Evolutionary conservation across 805 yeast species (phyloP).

Genomic region (Saturnispora serradocipensis): DNA sequence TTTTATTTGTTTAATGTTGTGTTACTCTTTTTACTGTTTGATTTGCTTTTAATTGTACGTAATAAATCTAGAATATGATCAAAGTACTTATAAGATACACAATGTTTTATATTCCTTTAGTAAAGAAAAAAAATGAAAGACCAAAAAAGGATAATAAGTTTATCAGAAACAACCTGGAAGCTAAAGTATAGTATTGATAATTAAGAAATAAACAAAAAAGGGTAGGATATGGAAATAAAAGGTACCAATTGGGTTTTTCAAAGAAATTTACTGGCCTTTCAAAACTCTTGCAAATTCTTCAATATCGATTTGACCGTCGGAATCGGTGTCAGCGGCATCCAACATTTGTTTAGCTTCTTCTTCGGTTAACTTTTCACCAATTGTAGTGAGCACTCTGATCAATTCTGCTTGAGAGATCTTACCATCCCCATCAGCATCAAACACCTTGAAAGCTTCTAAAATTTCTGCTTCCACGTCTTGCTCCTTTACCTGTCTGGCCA

Average conservation of each 20-base stretch:
- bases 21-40: not conserved
- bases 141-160: not conserved
- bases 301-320: slow-evolving; percentile 95
- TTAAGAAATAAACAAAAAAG: not conserved
- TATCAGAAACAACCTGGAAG: not conserved
- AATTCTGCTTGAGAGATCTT: slow-evolving; percentile 93
- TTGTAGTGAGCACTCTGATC: slow-evolving; percentile 92
- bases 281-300: slow-evolving; percentile 91
- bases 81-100: not conserved
- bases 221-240: not conserved
- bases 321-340: slow-evolving; percentile 88
- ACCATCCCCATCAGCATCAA: slow-evolving; percentile 95
- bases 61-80: not conserved
- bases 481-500: slow-evolving; percentile 91
- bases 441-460: slow-evolving; percentile 95
- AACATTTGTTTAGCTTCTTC: slow-evolving; percentile 97
- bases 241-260: not conserved
- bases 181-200: not conserved
- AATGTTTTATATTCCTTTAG: not conserved
- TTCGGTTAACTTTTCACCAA: slow-evolving; percentile 93
- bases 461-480: slow-evolving; percentile 96
- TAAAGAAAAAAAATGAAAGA: not conserved
- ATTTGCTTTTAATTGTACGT: not conserved
- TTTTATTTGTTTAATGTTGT: not conserved
- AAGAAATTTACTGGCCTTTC: slow-evolving; percentile 47